Percentiles rank a stretch among this genome's conserved stretches.
These are phyloP conservation scores for Trypanosoma cruzi DNA, from an alignment of 208 protist species.

Conservation along the genomic window DNA sequence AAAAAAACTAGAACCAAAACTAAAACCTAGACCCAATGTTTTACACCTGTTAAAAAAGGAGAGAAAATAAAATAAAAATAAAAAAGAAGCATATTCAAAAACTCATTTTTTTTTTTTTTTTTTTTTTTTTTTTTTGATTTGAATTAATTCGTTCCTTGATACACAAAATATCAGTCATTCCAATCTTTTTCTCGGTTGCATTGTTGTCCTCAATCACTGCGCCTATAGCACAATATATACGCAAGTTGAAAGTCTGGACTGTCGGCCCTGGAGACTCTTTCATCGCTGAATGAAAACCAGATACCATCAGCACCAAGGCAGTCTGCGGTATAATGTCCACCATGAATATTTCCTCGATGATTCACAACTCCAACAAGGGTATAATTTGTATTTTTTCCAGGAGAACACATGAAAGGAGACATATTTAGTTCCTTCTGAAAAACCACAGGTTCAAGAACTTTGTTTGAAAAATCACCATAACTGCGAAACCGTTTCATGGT, in stretches of 20 bases:
- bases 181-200: background rate
- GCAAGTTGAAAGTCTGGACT: constrained; percentile 52
- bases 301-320: constrained; percentile 47
- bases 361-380: constrained; percentile 87
- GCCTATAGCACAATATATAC: constrained; percentile 87
- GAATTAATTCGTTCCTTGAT: background rate
- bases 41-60: background rate
- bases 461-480: constrained; percentile 83
- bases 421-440: constrained; percentile 78
- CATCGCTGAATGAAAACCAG: constrained; percentile 91
- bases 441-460: constrained; percentile 54
- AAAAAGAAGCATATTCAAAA: background rate
- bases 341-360: constrained; percentile 90
- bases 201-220: constrained; percentile 13
- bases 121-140: background rate
- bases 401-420: constrained; percentile 60
- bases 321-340: constrained; percentile 93
- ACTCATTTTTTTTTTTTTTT: background rate
- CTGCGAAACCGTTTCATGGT: constrained; percentile 85
- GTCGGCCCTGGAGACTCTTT: constrained; percentile 39
- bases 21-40: background rate
- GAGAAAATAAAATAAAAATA: constrained; percentile 11
- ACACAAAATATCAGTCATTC: constrained; percentile 4
- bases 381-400: constrained; percentile 58
- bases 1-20: constrained; percentile 5